Evolutionary conservation across 345 rosid genomes (phyloP).

Genomic region (Populus simonii): DNA sequence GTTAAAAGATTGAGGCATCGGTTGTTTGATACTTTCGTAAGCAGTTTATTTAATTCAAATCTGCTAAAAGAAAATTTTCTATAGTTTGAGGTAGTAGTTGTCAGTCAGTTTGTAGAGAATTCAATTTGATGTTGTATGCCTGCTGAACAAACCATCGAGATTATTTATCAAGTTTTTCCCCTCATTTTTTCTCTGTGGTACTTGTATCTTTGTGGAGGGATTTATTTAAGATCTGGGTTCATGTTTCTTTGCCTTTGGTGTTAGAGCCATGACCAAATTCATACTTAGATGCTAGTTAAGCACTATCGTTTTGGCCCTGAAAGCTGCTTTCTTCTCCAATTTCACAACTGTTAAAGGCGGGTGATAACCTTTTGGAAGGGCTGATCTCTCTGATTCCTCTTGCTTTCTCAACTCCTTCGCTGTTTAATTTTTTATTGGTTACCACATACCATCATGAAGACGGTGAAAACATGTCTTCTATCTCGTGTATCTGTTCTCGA

Average conservation of each 20-base stretch:
- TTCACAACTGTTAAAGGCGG: no score
- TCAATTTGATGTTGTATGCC: neutral
- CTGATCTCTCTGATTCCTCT: neutral
- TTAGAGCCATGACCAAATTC: no score
- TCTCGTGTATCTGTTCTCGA: no score
- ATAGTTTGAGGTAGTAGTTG: constrained; percentile 6
- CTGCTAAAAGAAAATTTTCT: neutral
- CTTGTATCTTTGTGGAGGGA: neutral
- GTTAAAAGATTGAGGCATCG: constrained; percentile 3
- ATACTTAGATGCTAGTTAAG: no score
- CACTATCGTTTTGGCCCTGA: no score
- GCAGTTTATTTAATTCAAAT: neutral
- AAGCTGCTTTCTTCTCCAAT: no score
- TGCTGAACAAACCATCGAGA: neutral
- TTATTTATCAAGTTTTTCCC: neutral
- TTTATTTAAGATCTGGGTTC: neutral
- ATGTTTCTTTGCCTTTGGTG: neutral
- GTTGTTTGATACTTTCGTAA: neutral
- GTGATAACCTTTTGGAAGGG: neutral
- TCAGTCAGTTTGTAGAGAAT: neutral
- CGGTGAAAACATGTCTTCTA: no score
- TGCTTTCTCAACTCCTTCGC: no score
- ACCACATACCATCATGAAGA: no score
- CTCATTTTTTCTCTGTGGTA: neutral
- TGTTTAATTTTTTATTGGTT: no score